Evolutionary conservation across 371 early-diverging fungal species (phyloP), one percentile per base, ranked within the genome.

Genomic region (Thermomucor indicae-seudaticae): DNA sequence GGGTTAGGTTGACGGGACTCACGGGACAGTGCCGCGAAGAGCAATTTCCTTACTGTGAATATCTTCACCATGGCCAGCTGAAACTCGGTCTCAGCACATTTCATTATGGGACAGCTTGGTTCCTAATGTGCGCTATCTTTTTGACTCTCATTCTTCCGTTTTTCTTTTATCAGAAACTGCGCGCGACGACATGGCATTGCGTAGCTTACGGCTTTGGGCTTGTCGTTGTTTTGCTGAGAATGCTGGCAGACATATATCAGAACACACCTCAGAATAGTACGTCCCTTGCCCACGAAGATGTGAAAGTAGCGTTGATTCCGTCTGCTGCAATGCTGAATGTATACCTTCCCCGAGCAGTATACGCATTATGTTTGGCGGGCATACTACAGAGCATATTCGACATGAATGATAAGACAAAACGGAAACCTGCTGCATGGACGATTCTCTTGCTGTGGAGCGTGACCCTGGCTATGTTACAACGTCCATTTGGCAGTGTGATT

Each of bases 11-110:
- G 4, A 61, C 79, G 2, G 64, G 78, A 2, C 44, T 65, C 22
- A 84, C 86, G 0, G 92, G 89, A 2, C 84, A 91, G 24, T 95
- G 96, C 49, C 89, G 96, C 16, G 92, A 90, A 53, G 96, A 95
- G 47, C 91, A 92, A 59, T 70, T 83, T 3, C 86, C 86, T 0
- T 61, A 79, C 43, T 95, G 95, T 60, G 48, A 46, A 1, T 68
- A 70, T 30, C 31, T 65, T 1, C 65, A 70, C n/a, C 61, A 51
- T 30, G 58, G 57, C 4, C 27, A 46, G 28, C 40, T 74, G 3
- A 43, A 35, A 8, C 25, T 39, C 27, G 38, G 37, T 22, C n/a
- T n/a, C n/a, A n/a, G n/a, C n/a, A n/a, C n/a, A n/a, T 28, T 35
- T 14, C 46, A 55, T 20, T 53, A 55, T 23, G 58, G 37, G 30